Evolutionary conservation across 2,329 filamentous ascomycete species (phyloP), one percentile per base, ranked within the genome.

Genomic region (Cadophora gregata): DNA sequence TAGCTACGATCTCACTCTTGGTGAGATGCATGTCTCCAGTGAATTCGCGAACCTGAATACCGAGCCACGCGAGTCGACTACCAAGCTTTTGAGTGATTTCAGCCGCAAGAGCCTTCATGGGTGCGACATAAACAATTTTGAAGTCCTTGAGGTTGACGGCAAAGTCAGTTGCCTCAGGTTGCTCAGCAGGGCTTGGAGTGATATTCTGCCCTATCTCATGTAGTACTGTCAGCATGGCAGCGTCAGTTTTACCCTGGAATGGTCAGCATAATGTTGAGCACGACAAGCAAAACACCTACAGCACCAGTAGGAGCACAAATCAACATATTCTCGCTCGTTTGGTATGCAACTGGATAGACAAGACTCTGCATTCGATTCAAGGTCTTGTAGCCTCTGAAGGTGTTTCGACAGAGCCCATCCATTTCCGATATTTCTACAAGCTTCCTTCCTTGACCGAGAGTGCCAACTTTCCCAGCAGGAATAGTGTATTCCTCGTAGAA

Each of bases 1-100:
- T 99, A 70, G 94, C 90, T 19, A 97, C 86, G 68, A 99, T 97
- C 79, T 99, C 96, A 1, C 93, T 86, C 79, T 99, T 99, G 59
- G 95, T 97, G 65, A 99, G 85, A 77, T 99, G 96, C 96, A 99
- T 99, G 78, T 99, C 96, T 75, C 96, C 96, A 58, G 96, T 99
- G 78, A 97, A 89, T 79, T 99, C 96, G 69, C 96, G 91, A 71
- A 93, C 95, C 77, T 93, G 89, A 74, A 99, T 88, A 8, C 94
- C 95, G 6, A 99, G 86, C 96, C 96, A 99, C 1, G 93, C 91
- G 4, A 99, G 86, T 29, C 95, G 89, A 78, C 93, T 97, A 56
- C 93, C 92, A 3, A 99, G 84, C 80, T 99, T 99, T 42, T 94
- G 93, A 0, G 96, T 98, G 48, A 99, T 91, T 80, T 99, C 96